Conservation (phyloP, 2,329 filamentous ascomycete genomes). For the Dendryphion nanum region DNA sequence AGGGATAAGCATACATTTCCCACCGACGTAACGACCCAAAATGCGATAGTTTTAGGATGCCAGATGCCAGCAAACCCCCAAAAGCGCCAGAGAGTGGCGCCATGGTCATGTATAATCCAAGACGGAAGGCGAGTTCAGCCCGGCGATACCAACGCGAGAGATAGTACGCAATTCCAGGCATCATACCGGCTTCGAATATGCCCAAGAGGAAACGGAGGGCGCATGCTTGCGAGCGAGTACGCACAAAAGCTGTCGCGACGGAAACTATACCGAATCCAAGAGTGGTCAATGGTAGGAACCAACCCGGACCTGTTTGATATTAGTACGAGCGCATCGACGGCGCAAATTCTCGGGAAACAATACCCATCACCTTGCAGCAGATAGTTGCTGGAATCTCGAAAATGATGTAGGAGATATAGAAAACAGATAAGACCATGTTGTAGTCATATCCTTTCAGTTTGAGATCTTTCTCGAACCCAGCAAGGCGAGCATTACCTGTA, state of each 20-base stretch:
- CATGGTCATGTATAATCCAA: constrained; percentile 66
- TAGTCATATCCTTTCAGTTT: constrained; percentile 61
- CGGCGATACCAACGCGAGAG: constrained; percentile 68
- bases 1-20: constrained; percentile 49
- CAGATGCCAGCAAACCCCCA: constrained; percentile 60
- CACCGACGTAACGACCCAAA: constrained; percentile 57
- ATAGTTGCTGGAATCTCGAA: constrained; percentile 69
- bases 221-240: constrained; percentile 49
- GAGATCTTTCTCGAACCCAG: constrained; percentile 61
- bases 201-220: constrained; percentile 63
- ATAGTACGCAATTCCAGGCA: constrained; percentile 71
- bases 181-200: constrained; percentile 67
- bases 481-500: constrained; percentile 63
- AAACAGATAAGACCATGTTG: constrained; percentile 64
- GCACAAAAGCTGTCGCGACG: constrained; percentile 62
- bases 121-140: constrained; percentile 62
- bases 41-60: constrained; percentile 57
- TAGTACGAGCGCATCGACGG: too few species aligned
- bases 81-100: constrained; percentile 67
- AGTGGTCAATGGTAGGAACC: constrained; percentile 63
- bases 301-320: constrained; percentile 59
- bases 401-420: constrained; percentile 69
- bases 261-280: constrained; percentile 62
- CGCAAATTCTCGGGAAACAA: too few species aligned
- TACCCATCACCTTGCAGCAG: constrained; percentile 61